These are phyloP conservation scores for Podospora sp. DNA, from an alignment of 495 filamentous ascomycete species.

Conservation along the genomic window DNA sequence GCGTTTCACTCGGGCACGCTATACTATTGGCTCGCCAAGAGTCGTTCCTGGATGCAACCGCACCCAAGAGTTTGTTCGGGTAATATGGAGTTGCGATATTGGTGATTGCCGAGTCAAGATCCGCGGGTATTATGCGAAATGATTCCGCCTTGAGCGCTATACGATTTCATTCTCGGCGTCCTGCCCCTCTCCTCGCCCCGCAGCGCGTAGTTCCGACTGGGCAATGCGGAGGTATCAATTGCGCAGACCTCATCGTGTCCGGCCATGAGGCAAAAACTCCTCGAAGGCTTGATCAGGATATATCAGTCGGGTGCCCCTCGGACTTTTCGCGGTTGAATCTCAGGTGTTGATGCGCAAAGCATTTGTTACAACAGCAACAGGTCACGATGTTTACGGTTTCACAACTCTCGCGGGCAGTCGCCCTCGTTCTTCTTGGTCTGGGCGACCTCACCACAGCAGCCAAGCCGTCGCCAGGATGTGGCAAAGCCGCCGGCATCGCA, in stretches of 20 bases:
- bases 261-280: too few relatives aligned
- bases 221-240: background rate
- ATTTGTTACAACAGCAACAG: too few relatives aligned
- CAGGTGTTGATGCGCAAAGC: too few relatives aligned
- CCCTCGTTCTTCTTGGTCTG: background rate
- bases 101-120: background rate
- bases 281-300: too few relatives aligned
- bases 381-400: background rate
- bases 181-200: background rate
- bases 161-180: background rate
- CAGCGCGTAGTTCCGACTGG: background rate
- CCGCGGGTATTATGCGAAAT: background rate
- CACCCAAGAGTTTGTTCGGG: background rate
- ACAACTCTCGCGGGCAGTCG: background rate
- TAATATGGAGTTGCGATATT: background rate
- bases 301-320: too few relatives aligned
- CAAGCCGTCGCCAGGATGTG: slow-evolving; percentile 39
- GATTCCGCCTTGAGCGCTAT: background rate
- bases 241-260: too few relatives aligned
- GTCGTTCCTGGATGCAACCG: background rate
- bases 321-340: too few relatives aligned
- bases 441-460: background rate
- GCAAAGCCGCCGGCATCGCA: slow-evolving; percentile 34
- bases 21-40: background rate
- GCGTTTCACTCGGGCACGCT: background rate